These are phyloP conservation scores for Chamaecyparis obtusa DNA, from an alignment of 75 land plant species.

Conservation along the genomic window DNA sequence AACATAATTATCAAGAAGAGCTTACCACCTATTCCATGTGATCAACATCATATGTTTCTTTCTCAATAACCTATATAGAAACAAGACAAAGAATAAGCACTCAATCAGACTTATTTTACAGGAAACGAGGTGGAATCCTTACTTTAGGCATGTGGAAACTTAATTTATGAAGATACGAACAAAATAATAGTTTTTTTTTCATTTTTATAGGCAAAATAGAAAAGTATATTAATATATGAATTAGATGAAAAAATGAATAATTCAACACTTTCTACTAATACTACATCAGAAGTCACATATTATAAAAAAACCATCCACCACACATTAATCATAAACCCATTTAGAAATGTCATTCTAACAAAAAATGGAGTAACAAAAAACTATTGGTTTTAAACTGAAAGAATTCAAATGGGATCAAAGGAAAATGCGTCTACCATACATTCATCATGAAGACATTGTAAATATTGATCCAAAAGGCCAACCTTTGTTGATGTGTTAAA, in stretches of 20 bases:
- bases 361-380: too few relatives aligned
- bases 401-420: too few relatives aligned
- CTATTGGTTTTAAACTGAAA: too few relatives aligned
- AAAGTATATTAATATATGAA: background rate
- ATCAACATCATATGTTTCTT: constrained; percentile 82
- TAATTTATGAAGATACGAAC: background rate
- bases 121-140: background rate
- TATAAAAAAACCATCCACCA: background rate
- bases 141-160: background rate
- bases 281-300: background rate
- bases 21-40: constrained; percentile 89
- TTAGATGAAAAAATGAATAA: background rate
- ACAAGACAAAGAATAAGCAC: constrained; percentile 7
- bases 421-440: too few relatives aligned
- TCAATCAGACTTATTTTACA: background rate
- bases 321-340: background rate
- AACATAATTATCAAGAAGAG: constrained; percentile 6
- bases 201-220: background rate
- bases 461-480: too few relatives aligned
- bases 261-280: background rate
- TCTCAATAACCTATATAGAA: constrained; percentile 61
- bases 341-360: too few relatives aligned
- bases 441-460: too few relatives aligned
- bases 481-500: too few relatives aligned
- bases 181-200: background rate